These are phyloP conservation scores for Excoecaria cochinchinensis DNA, from an alignment of 345 rosid genomes.

Conservation along the genomic window DNA sequence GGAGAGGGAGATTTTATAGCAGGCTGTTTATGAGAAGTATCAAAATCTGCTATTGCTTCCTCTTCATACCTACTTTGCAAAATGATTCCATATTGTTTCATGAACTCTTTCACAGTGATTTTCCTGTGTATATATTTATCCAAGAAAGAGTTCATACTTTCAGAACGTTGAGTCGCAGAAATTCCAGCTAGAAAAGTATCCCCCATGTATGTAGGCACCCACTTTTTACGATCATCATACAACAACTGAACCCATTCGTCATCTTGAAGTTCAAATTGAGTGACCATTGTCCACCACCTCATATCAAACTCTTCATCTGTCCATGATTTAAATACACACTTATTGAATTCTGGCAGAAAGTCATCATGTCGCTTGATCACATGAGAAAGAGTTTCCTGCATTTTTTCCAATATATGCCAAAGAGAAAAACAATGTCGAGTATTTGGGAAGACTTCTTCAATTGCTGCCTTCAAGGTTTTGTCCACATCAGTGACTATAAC, in stretches of 20 bases:
- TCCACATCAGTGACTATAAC: constrained; percentile 58
- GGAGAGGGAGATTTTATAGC: constrained; percentile 71
- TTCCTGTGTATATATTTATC: constrained; percentile 69
- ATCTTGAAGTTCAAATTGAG: constrained; percentile 53
- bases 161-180: constrained; percentile 56
- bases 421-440: constrained; percentile 52
- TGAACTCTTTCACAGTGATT: constrained; percentile 58
- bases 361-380: constrained; percentile 53
- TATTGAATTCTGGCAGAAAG: constrained; percentile 55
- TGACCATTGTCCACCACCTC: constrained; percentile 71
- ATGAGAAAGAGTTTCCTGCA: constrained; percentile 52
- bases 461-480: constrained; percentile 38
- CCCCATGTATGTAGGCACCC: constrained; percentile 62
- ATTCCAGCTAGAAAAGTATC: constrained; percentile 57
- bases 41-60: constrained; percentile 70
- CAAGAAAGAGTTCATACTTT: constrained; percentile 54
- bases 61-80: constrained; percentile 64
- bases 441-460: constrained; percentile 48
- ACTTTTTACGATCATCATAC: constrained; percentile 56
- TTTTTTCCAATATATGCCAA: constrained; percentile 59
- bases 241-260: constrained; percentile 52
- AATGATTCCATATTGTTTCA: constrained; percentile 52
- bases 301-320: constrained; percentile 47
- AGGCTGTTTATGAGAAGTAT: constrained; percentile 63
- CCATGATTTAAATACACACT: constrained; percentile 70